These are phyloP conservation scores for Obba rivulosa DNA, from an alignment of 768 basidiomycete species.

Conservation along the genomic window DNA sequence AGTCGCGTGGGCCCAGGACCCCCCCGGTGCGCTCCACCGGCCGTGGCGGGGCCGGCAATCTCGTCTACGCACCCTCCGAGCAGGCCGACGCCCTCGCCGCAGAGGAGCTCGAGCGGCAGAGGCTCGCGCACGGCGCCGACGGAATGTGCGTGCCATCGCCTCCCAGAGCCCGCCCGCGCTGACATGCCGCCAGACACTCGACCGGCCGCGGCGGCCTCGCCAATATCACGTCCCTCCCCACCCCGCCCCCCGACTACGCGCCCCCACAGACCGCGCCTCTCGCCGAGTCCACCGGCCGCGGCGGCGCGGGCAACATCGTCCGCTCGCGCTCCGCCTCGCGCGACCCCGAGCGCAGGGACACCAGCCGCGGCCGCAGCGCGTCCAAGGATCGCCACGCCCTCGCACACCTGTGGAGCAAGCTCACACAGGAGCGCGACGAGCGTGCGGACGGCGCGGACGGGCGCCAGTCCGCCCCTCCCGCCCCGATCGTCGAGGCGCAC, in stretches of 20 bases:
- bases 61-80: conserved; percentile 27
- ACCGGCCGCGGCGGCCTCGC: conserved; percentile 66
- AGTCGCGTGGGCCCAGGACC: not conserved
- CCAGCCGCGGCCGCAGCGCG: conserved; percentile 12
- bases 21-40: conserved; percentile 45
- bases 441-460: no score
- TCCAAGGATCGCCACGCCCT: conserved; percentile 9
- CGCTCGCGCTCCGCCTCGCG: conserved; percentile 32
- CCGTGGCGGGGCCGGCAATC: conserved; percentile 62
- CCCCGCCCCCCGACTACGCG: conserved; percentile 17
- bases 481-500: no score
- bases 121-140: conserved; percentile 19
- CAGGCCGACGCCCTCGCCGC: conserved; percentile 30
- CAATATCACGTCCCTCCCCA: conserved; percentile 38
- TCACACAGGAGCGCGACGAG: no score
- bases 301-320: conserved; percentile 56
- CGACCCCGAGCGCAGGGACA: conserved; percentile 16
- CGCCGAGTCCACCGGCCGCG: conserved; percentile 47
- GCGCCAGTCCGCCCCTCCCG: no score
- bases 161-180: not conserved
- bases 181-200: conserved; percentile 44
- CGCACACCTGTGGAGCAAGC: no score
- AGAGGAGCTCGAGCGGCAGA: conserved; percentile 28
- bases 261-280: conserved; percentile 14
- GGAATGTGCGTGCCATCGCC: conserved; percentile 34